Percentiles rank a stretch among this genome's conserved stretches.
These are phyloP conservation scores for Saccharomycopsis hybrid DNA, from an alignment of 1,139 yeast species.

Conservation along the genomic window DNA sequence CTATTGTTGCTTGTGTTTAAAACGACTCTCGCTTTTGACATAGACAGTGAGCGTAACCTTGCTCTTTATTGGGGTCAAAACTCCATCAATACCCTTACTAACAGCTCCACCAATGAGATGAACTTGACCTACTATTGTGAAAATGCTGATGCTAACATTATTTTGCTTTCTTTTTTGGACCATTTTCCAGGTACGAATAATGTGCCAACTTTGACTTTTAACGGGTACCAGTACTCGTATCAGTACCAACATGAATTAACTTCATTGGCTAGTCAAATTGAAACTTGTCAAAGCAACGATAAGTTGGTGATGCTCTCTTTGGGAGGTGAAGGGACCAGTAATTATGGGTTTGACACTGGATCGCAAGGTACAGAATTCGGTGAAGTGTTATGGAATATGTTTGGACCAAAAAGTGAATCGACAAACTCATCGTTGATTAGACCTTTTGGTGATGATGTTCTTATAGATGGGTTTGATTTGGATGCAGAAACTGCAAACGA, in stretches of 20 bases:
- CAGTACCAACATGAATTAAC: conserved; percentile 13
- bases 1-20: background rate
- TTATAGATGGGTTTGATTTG: conserved; percentile 21
- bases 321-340: conserved; percentile 61
- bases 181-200: conserved; percentile 45
- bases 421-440: conserved; percentile 34
- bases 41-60: conserved; percentile 36
- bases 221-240: conserved; percentile 33
- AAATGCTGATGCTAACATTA: conserved; percentile 61
- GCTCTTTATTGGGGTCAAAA: conserved; percentile 93
- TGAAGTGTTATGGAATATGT: conserved; percentile 45
- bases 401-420: conserved; percentile 42
- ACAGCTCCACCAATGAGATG: conserved; percentile 42
- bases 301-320: conserved; percentile 60
- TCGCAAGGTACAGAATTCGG: conserved; percentile 43
- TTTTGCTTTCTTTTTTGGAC: conserved; percentile 63
- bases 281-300: conserved; percentile 58
- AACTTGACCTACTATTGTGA: conserved; percentile 63
- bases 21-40: background rate
- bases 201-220: conserved; percentile 55
- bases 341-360: conserved; percentile 43
- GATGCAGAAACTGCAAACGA: conserved; percentile 27
- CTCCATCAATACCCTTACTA: conserved; percentile 50
- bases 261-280: conserved; percentile 39
- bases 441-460: conserved; percentile 41